These are phyloP conservation scores for Hymenoscyphus linearis DNA, from an alignment of 2,329 filamentous ascomycete species.

Conservation along the genomic window DNA sequence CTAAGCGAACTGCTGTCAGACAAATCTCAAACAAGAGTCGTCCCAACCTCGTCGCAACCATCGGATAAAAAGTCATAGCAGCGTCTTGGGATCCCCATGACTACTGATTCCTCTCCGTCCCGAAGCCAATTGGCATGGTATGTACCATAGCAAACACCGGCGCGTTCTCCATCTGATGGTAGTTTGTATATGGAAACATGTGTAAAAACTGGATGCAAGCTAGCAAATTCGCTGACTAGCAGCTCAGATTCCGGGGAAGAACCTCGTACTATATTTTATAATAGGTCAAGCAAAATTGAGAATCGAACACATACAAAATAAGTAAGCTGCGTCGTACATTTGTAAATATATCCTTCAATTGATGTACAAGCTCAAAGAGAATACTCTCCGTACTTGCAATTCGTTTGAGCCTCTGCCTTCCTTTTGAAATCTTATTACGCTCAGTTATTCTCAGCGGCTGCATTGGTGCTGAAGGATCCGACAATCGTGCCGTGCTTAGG, in stretches of 20 bases:
- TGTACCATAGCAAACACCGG: background rate
- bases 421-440: slow-evolving; percentile 1
- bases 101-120: background rate
- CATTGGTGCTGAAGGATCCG: background rate
- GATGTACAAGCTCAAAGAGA: background rate
- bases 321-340: background rate
- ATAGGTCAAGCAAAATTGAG: background rate
- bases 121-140: background rate
- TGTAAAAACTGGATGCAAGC: background rate
- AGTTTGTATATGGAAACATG: background rate
- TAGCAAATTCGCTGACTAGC: background rate
- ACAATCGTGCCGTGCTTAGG: background rate
- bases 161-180: slow-evolving; percentile 4
- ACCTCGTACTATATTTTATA: background rate
- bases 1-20: slow-evolving; percentile 23
- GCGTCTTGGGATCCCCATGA: slow-evolving; percentile 17
- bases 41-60: slow-evolving; percentile 26
- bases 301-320: background rate
- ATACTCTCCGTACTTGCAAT: background rate
- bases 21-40: slow-evolving; percentile 24
- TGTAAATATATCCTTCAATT: background rate
- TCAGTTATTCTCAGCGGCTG: background rate
- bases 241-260: background rate
- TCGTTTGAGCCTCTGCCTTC: background rate
- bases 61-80: slow-evolving; percentile 12